Evolutionary conservation across 768 basidiomycete species (phyloP), one percentile per base, ranked within the genome.

Genomic region (Boletus subparvulus): DNA sequence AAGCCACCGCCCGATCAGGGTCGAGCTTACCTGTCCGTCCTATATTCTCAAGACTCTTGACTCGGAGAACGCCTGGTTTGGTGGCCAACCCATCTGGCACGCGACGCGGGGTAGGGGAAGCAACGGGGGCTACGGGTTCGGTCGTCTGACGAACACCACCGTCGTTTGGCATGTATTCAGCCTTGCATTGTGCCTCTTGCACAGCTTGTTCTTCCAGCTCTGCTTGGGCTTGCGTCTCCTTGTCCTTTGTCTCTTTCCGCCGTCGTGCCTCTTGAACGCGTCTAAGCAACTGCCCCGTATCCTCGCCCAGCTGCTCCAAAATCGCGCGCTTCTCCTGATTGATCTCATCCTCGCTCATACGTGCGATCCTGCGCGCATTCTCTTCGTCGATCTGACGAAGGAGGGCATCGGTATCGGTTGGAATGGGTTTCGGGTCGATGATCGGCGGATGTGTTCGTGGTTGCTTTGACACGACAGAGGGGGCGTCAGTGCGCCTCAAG

Each of bases 301-400:
- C 83, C 2, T 79, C 74, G 1, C 92, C 93, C 65, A 95, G 86
- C 44, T 82, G 79, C 57, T 90, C 84, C 28, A 90, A 54, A 41
- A 95, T 82, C 58, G 91, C 83, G 49, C 73, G 73, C 43, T 77
- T 76, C 69, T 89, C 92, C 50, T 80, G 70, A 58, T 86, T 83
- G 11, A 85, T 77, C 68, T 94, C 88, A 16, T 83, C 83, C 12
- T 82, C 80, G 3, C 80, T 78, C 94, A 95, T 95, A 2, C 65
- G 69, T 17, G 81, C 82, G 2, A 95, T 80, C 30, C 74, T 72
- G 12, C 73, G 70, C 55, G 80, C 77, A 60, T 95, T 94, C 65
- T 92, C 88, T 52, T 77, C 76, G 61, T 82, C 84, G 51, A 86
- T 81, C 62, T 83, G 83, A 11, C 71, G 72, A 53, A 82, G 75